Evolutionary conservation across 495 filamentous ascomycete species (phyloP).

Genomic region (Aspergillus nanangensis): DNA sequence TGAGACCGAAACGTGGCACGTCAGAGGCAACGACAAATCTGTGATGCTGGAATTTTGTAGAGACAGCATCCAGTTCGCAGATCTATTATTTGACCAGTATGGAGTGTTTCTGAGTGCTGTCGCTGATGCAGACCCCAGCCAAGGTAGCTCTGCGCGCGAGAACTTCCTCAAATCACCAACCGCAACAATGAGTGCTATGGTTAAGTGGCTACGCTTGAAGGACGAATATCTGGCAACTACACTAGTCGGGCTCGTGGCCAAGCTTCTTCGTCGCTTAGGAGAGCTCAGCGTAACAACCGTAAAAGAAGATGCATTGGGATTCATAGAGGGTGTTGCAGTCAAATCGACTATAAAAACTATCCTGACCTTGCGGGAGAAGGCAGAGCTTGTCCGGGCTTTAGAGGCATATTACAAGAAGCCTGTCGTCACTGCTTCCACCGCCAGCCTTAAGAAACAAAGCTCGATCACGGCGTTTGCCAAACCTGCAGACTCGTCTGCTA

Average conservation of each 20-base stretch:
- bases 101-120: slow-evolving; percentile 69
- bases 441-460: slow-evolving; percentile 55
- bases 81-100: slow-evolving; percentile 78
- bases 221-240: slow-evolving; percentile 77
- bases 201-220: slow-evolving; percentile 78
- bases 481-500: slow-evolving; percentile 32
- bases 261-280: slow-evolving; percentile 68
- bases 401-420: slow-evolving; percentile 67
- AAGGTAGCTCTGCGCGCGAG: slow-evolving; percentile 38
- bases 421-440: slow-evolving; percentile 40
- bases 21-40: slow-evolving; percentile 60
- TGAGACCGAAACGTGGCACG: slow-evolving; percentile 74
- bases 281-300: slow-evolving; percentile 64
- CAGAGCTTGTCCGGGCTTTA: slow-evolving; percentile 72
- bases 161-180: slow-evolving; percentile 54
- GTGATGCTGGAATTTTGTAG: slow-evolving; percentile 87
- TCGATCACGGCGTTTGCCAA: slow-evolving; percentile 62
- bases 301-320: slow-evolving; percentile 52
- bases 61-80: slow-evolving; percentile 88
- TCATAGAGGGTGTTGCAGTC: slow-evolving; percentile 56
- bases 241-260: slow-evolving; percentile 61
- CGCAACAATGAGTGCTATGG: slow-evolving; percentile 59
- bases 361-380: slow-evolving; percentile 69
- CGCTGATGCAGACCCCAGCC: slow-evolving; percentile 34
- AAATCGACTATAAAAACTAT: slow-evolving; percentile 63